These are phyloP conservation scores for Colletotrichum brevisporum DNA, from an alignment of 2,329 filamentous ascomycete species.

Conservation along the genomic window DNA sequence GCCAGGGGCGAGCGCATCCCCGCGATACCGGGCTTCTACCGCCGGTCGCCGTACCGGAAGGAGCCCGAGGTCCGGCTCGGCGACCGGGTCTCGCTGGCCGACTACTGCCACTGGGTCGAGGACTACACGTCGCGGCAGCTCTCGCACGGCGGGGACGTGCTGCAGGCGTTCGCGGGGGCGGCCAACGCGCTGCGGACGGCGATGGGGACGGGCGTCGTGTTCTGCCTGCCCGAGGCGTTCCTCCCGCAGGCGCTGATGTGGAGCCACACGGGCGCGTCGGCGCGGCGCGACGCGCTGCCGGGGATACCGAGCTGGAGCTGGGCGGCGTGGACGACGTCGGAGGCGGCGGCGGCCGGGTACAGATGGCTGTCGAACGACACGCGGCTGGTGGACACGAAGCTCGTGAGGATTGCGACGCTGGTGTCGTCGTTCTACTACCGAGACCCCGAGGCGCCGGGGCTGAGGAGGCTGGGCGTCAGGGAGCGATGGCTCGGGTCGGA, in stretches of 20 bases:
- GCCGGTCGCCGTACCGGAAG: slow-evolving; percentile 1
- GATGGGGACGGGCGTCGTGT: slow-evolving; percentile 1
- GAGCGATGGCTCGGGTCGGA: slow-evolving; percentile 20
- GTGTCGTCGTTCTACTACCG: neutral
- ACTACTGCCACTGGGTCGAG: slow-evolving; percentile 57
- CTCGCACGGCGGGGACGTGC: slow-evolving; percentile 25
- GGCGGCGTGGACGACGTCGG: slow-evolving; percentile 19
- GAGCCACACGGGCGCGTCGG: slow-evolving; percentile 12
- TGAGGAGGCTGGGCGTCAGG: slow-evolving; percentile 5
- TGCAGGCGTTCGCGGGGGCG: slow-evolving; percentile 36
- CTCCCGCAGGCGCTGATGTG: slow-evolving; percentile 28
- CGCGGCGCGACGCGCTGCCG: neutral
- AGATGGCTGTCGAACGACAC: slow-evolving; percentile 7
- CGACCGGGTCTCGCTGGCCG: slow-evolving; percentile 45
- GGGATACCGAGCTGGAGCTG: slow-evolving; percentile 31
- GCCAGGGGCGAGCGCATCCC: neutral
- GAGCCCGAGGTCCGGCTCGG: slow-evolving; percentile 9
- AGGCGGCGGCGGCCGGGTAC: slow-evolving; percentile 1
- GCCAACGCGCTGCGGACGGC: slow-evolving; percentile 19
- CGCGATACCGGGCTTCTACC: slow-evolving; percentile 13
- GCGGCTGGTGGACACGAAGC: slow-evolving; percentile 14
- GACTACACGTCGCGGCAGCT: slow-evolving; percentile 53
- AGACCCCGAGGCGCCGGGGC: neutral
- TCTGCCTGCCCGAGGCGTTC: slow-evolving; percentile 14
- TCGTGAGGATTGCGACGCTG: slow-evolving; percentile 20